These are phyloP conservation scores for Ilex asprella DNA, from an alignment of 257 asterid species.

Conservation along the genomic window DNA sequence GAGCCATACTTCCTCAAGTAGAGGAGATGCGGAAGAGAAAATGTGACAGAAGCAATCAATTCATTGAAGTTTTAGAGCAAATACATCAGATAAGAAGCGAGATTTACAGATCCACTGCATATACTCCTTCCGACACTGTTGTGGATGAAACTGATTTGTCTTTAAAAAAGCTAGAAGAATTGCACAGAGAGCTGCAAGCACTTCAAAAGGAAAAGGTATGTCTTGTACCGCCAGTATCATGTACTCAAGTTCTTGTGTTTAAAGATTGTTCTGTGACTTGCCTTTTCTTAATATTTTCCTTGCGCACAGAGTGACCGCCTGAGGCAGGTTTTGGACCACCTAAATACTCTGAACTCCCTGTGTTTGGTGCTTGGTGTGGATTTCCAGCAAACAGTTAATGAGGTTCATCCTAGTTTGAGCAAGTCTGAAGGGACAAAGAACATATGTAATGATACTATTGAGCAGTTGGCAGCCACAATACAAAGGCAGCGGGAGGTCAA, in stretches of 20 bases:
- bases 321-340: conserved; percentile 63
- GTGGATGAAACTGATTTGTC: conserved; percentile 78
- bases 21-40: conserved; percentile 90
- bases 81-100: conserved; percentile 63
- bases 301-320: conserved; percentile 81
- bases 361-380: conserved; percentile 93
- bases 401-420: conserved; percentile 79
- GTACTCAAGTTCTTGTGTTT: neutral
- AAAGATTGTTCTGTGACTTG: neutral
- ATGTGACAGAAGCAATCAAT: conserved; percentile 65
- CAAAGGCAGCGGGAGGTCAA: conserved; percentile 61
- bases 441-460: conserved; percentile 66
- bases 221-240: neutral
- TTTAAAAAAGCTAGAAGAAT: conserved; percentile 72
- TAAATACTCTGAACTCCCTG: conserved; percentile 57
- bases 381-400: conserved; percentile 57
- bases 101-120: conserved; percentile 37
- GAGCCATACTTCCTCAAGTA: conserved; percentile 69
- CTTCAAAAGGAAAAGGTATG: conserved; percentile 81
- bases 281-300: neutral
- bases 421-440: conserved; percentile 61
- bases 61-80: conserved; percentile 57
- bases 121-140: conserved; percentile 20
- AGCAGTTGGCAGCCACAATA: conserved; percentile 56
- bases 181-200: conserved; percentile 67